A percentile compares a stretch with the other conserved stretches of the same genome.
Evolutionary conservation across 2,329 filamentous ascomycete species (phyloP).

Genomic region (Curvularia spicifera): DNA sequence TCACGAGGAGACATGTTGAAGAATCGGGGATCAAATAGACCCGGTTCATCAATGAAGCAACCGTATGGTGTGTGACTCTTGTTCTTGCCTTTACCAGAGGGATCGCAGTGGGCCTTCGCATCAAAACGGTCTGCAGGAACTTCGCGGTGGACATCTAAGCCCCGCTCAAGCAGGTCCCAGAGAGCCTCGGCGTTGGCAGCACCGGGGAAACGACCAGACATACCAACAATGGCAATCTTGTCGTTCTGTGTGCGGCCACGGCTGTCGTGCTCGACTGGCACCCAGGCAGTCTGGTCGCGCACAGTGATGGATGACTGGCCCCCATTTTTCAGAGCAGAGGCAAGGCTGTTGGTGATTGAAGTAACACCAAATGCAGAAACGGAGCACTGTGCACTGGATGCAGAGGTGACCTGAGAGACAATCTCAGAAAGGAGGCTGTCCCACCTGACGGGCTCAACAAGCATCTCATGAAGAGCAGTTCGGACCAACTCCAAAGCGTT

Average conservation of each 20-base stretch:
- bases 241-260: slow-evolving; percentile 60
- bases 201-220: slow-evolving; percentile 78
- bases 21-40: slow-evolving; percentile 80
- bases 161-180: slow-evolving; percentile 77
- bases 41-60: slow-evolving; percentile 77
- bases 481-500: slow-evolving; percentile 56
- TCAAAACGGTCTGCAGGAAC: slow-evolving; percentile 76
- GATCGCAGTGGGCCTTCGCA: slow-evolving; percentile 72
- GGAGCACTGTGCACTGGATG: slow-evolving; percentile 51
- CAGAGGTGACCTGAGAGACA: slow-evolving; percentile 55
- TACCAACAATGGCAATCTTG: slow-evolving; percentile 85
- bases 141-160: slow-evolving; percentile 73
- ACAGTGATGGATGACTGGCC: slow-evolving; percentile 54
- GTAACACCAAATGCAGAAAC: slow-evolving; percentile 60
- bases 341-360: slow-evolving; percentile 62
- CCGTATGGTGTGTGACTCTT: slow-evolving; percentile 78
- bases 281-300: slow-evolving; percentile 56
- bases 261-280: slow-evolving; percentile 33
- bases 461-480: slow-evolving; percentile 54
- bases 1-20: slow-evolving; percentile 88
- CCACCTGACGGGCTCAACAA: slow-evolving; percentile 57
- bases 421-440: slow-evolving; percentile 56
- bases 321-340: slow-evolving; percentile 60
- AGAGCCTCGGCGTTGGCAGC: slow-evolving; percentile 73
- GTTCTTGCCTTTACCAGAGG: slow-evolving; percentile 74